These are phyloP conservation scores for Aspergillus steynii DNA, from an alignment of 495 filamentous ascomycete species.

Conservation along the genomic window DNA sequence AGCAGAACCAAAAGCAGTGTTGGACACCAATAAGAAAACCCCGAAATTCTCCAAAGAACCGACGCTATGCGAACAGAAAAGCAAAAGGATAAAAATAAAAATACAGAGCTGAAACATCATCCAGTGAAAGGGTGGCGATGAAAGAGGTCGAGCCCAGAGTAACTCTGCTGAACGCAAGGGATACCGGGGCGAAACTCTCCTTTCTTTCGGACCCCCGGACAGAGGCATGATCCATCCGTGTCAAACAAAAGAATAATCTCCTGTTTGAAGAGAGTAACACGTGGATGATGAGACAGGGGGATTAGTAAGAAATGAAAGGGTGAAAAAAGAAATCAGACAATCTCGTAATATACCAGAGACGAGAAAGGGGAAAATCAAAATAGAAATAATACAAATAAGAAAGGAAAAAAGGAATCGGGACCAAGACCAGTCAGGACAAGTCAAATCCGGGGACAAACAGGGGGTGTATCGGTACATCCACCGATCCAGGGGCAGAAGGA, in stretches of 20 bases:
- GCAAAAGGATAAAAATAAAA: constrained; percentile 1
- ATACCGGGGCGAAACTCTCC: neutral
- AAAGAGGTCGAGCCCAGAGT: neutral
- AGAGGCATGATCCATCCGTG: neutral
- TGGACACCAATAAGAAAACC: neutral
- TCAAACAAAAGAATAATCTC: neutral
- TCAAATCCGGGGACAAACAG: constrained; percentile 5
- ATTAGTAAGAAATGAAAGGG: neutral
- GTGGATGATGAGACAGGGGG: constrained; percentile 8
- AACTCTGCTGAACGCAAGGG: neutral
- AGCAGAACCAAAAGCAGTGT: constrained; percentile 1
- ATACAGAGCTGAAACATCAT: constrained; percentile 1
- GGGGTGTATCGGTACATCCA: neutral
- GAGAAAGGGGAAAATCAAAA: constrained; percentile 1
- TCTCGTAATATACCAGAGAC: constrained; percentile 1
- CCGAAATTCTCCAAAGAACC: constrained; percentile 16
- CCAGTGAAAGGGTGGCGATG: neutral
- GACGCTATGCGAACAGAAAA: constrained; percentile 26
- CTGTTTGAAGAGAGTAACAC: neutral
- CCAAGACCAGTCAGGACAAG: constrained; percentile 1
- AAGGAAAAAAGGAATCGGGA: neutral
- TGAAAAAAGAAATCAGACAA: neutral
- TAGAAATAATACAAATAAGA: constrained; percentile 4
- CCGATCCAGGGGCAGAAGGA: constrained; percentile 1
- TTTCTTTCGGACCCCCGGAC: neutral